A percentile compares a stretch with the other conserved stretches of the same genome.
phyloP scores from a whole-genome alignment of 768 basidiomycete genomes.

The Psilocybe cubensis region DNA sequence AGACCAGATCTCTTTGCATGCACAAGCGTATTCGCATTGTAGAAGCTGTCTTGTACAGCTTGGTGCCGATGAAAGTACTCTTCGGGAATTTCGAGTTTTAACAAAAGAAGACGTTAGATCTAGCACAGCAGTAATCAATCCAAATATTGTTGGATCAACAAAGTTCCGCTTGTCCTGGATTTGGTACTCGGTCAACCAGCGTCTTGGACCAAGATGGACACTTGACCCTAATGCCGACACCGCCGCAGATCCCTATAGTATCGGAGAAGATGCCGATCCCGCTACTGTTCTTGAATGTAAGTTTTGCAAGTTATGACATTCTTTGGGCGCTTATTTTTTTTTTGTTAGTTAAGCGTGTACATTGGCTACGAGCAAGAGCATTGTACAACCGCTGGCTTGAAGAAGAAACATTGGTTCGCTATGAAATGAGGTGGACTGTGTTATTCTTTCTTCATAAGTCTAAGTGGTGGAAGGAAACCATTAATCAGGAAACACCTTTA shows the following conservation, averaged over 20 bases:
- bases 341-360: constrained; percentile 14
- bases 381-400: constrained; percentile 14
- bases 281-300: constrained; percentile 10
- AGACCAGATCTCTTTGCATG: background rate
- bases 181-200: constrained; percentile 6
- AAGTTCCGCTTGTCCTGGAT: constrained; percentile 13
- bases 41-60: background rate
- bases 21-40: constrained; percentile 1
- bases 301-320: background rate
- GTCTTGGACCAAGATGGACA: background rate
- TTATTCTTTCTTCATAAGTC: background rate
- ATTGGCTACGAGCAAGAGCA: constrained; percentile 20
- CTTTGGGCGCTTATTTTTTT: background rate
- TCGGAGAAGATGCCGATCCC: background rate
- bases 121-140: constrained; percentile 16
- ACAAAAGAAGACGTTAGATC: constrained; percentile 7
- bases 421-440: constrained; percentile 4
- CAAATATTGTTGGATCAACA: constrained; percentile 14
- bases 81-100: background rate
- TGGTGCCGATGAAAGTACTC: background rate
- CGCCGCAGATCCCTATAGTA: background rate
- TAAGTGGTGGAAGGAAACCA: background rate
- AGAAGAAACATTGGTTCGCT: background rate
- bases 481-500: too few species aligned
- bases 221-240: background rate